Evolutionary conservation across 1,284 basidiomycete species (phyloP).

Genomic region (Chalciporus sp.): DNA sequence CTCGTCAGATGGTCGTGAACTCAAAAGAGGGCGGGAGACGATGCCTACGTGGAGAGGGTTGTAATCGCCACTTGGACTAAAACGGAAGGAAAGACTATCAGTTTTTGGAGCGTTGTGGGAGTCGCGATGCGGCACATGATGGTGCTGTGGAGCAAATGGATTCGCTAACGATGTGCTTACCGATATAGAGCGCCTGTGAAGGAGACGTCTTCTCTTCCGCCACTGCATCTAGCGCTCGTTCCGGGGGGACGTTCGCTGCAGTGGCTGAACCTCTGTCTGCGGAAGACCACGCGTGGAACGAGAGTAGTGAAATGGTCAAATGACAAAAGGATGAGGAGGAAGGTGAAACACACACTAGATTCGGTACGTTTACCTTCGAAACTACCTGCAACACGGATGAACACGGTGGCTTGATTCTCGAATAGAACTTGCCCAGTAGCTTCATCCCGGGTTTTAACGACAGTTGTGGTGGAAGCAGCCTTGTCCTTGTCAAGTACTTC

Average conservation of each 20-base stretch:
- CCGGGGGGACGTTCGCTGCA: slow-evolving; percentile 84
- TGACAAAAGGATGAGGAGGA: background rate
- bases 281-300: background rate
- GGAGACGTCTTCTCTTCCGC: slow-evolving; percentile 84
- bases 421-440: slow-evolving; percentile 81
- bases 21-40: background rate
- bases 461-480: slow-evolving; percentile 83
- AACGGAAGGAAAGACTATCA: slow-evolving; percentile 3
- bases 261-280: slow-evolving; percentile 90
- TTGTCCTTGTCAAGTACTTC: slow-evolving; percentile 92
- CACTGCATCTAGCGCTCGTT: slow-evolving; percentile 81
- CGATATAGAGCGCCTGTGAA: slow-evolving; percentile 92
- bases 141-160: background rate
- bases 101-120: no score
- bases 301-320: background rate
- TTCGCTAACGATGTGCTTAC: slow-evolving; percentile 41
- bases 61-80: slow-evolving; percentile 82
- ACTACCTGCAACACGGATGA: slow-evolving; percentile 93
- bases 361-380: slow-evolving; percentile 92
- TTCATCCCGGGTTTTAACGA: slow-evolving; percentile 83
- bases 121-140: background rate
- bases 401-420: slow-evolving; percentile 91
- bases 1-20: slow-evolving; percentile 8
- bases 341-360: slow-evolving; percentile 54
- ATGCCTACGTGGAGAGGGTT: slow-evolving; percentile 86